Base-by-base conservation (phyloP, 192 early-diverging fungal genomes). In the Jimgerdemannia flammicorona region DNA sequence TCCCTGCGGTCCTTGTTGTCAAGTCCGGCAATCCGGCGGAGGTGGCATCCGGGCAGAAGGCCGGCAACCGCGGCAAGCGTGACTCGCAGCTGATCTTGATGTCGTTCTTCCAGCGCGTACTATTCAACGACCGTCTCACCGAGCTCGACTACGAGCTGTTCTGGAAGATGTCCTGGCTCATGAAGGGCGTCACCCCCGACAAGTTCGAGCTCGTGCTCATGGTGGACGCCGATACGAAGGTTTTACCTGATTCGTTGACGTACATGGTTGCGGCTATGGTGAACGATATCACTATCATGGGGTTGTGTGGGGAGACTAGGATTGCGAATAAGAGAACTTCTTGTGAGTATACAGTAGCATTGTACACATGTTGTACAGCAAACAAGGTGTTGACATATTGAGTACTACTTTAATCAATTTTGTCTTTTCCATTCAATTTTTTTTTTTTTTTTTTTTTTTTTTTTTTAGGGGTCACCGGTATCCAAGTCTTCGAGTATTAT, bases 401-500 rank as follows among this genome's bases (percentile, higher is more conserved):
- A 43, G 63, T 44, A 42, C 43, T 18, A 4, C 43, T 67, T 59
- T 70, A 19, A 18, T 59, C 69, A 40, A 54, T 43, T 49, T 20
- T 20, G 11, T 65, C n/a, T 59, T 18, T 54, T 6, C 29, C 67
- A 4, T 73, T 7, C 8, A 3, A 4, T 42, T 66, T 77, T 76
- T 76, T n/a, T n/a, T n/a, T n/a, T n/a, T n/a, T n/a, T n/a, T n/a
- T n/a, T n/a, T n/a, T n/a, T n/a, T n/a, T n/a, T n/a, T n/a, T n/a
- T n/a, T n/a, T n/a, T n/a, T n/a, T n/a, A 75, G 89, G 91, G 91
- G 92, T 94, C 4, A 93, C 93, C 7, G 87, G 85, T 63, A 97
- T 97, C 81, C 94, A 95, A 84, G 95, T 99, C 9, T 99, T 96
- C 80, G 97, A 99, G 86, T 99, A 99, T 87, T 99, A 95, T 82